phyloP scores from a whole-genome alignment of 75 land plant species.

The Gnetum montanum region DNA sequence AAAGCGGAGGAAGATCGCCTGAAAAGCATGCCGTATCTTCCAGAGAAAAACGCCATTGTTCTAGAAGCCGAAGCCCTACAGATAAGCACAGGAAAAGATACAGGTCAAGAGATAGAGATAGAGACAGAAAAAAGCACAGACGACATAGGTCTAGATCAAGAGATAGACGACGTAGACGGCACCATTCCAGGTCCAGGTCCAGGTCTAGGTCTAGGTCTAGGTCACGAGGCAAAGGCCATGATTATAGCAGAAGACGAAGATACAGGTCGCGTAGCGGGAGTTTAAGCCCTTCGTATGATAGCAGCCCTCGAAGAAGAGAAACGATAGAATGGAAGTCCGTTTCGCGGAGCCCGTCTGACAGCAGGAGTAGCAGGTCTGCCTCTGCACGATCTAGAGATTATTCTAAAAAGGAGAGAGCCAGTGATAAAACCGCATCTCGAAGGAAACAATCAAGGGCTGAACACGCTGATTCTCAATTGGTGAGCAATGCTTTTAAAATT shows the following conservation, averaged over 20 bases:
- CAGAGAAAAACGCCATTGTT: slow-evolving; percentile 3
- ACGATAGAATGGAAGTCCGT: not conserved
- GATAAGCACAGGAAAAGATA: too few relatives aligned
- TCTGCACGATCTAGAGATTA: too few relatives aligned
- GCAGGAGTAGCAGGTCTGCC: too few relatives aligned
- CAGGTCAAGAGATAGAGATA: too few relatives aligned
- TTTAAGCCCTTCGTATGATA: slow-evolving; percentile 1
- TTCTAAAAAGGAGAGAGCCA: slow-evolving; percentile 1
- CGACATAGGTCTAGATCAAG: slow-evolving; percentile 9
- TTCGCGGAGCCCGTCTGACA: too few relatives aligned
- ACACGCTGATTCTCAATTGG: not conserved
- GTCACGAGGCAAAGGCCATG: not conserved
- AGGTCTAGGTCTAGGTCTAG: too few relatives aligned
- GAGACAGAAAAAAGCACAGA: slow-evolving; percentile 6
- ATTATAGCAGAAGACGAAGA: slow-evolving; percentile 3
- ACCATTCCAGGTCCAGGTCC: too few relatives aligned
- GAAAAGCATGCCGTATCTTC: slow-evolving; percentile 1
- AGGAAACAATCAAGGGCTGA: slow-evolving; percentile 4
- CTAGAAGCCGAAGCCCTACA: too few relatives aligned
- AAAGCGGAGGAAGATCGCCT: slow-evolving; percentile 7
- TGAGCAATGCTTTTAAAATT: too few relatives aligned
- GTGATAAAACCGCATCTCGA: slow-evolving; percentile 8
- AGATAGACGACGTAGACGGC: slow-evolving; percentile 1
- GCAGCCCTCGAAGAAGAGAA: not conserved
- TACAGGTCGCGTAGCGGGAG: slow-evolving; percentile 7